Evolutionary conservation across 2,329 filamentous ascomycete genomes (phyloP).

Genomic region (Scedosporium aurantiacum): DNA sequence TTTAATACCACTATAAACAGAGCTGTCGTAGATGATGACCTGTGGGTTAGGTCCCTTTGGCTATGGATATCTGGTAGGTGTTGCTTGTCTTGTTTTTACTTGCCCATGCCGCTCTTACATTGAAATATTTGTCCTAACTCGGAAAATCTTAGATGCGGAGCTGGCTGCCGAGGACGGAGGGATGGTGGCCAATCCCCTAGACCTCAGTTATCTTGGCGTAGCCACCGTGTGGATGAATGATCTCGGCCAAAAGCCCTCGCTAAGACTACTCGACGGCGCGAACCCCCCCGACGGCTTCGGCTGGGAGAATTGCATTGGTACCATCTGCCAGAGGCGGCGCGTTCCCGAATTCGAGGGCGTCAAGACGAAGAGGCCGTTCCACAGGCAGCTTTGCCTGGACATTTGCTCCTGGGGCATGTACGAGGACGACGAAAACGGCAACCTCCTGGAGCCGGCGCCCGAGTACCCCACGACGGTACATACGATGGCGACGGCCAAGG

Average conservation of each 20-base stretch:
- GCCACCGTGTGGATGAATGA: constrained; percentile 60
- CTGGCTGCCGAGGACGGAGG: constrained; percentile 52
- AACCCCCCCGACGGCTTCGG: constrained; percentile 34
- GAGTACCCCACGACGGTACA: constrained; percentile 44
- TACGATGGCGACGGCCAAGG: constrained; percentile 67
- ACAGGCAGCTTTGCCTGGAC: constrained; percentile 64
- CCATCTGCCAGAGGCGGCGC: constrained; percentile 51
- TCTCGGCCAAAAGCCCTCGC: constrained; percentile 41
- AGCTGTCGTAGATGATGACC: constrained; percentile 57
- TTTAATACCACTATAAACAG: constrained; percentile 56
- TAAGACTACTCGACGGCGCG: constrained; percentile 34
- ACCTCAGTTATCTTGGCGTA: constrained; percentile 67
- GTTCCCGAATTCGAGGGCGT: constrained; percentile 54
- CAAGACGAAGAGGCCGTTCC: constrained; percentile 53
- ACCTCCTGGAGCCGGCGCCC: constrained; percentile 29
- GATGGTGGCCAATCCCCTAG: constrained; percentile 58
- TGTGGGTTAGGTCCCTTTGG: constrained; percentile 71
- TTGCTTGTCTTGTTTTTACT: constrained; percentile 14
- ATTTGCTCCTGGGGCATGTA: constrained; percentile 58
- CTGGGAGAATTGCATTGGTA: constrained; percentile 52
- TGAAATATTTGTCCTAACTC: background rate
- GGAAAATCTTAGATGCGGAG: constrained; percentile 40
- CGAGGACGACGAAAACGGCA: constrained; percentile 31
- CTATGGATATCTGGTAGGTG: constrained; percentile 54
- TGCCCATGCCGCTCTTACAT: too few species aligned